phyloP scores from a whole-genome alignment of 2,329 filamentous ascomycete species.

The Parascedosporium putredinis region DNA sequence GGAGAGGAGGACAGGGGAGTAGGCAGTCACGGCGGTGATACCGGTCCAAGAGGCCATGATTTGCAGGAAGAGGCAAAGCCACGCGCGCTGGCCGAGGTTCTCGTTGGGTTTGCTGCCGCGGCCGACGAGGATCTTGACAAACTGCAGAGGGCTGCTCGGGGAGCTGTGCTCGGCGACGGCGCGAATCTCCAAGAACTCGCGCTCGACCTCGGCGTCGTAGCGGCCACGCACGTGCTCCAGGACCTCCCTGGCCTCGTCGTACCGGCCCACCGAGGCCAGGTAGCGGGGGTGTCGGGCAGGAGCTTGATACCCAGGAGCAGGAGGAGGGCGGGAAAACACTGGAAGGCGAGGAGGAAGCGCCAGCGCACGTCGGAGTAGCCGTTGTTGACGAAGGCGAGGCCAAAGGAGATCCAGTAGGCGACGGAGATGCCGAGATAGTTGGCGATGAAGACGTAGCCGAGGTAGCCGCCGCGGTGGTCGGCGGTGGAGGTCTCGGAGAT shows the following conservation, averaged over 20 bases:
- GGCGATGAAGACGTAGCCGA: slow-evolving; percentile 32
- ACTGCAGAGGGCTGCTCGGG: slow-evolving; percentile 24
- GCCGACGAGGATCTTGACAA: slow-evolving; percentile 27
- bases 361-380: slow-evolving; percentile 22
- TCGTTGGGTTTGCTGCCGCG: slow-evolving; percentile 23
- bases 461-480: slow-evolving; percentile 27
- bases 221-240: slow-evolving; percentile 20
- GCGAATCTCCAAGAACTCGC: slow-evolving; percentile 28
- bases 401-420: slow-evolving; percentile 29
- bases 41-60: slow-evolving; percentile 34
- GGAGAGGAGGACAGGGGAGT: slow-evolving; percentile 16
- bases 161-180: slow-evolving; percentile 27
- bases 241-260: slow-evolving; percentile 23
- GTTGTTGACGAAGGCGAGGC: slow-evolving; percentile 15
- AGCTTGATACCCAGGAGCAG: slow-evolving; percentile 27
- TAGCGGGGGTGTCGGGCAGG: slow-evolving; percentile 34
- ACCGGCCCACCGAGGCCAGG: slow-evolving; percentile 15
- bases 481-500: slow-evolving; percentile 37
- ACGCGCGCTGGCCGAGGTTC: slow-evolving; percentile 28
- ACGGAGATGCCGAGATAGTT: slow-evolving; percentile 40
- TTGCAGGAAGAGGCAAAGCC: slow-evolving; percentile 29
- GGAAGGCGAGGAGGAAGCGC: slow-evolving; percentile 28
- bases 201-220: slow-evolving; percentile 21
- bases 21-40: slow-evolving; percentile 29
- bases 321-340: slow-evolving; percentile 29